Conservation (phyloP, 1,139 yeast species). For the Hyphopichia buzzinii region DNA sequence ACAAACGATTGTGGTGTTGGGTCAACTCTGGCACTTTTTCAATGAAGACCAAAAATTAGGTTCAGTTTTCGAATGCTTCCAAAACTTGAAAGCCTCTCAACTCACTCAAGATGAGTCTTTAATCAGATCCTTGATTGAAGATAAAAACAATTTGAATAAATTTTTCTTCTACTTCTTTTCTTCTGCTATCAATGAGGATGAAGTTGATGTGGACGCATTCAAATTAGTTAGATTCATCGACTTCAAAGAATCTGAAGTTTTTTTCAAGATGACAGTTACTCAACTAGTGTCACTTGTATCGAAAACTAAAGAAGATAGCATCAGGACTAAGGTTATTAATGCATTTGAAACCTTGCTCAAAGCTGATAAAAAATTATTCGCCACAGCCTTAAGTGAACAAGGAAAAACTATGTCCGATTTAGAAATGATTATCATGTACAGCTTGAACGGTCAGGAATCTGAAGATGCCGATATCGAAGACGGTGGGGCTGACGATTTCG, state of each 20-base stretch:
- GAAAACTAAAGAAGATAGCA: slow-evolving; percentile 13
- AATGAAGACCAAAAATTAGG: slow-evolving; percentile 14
- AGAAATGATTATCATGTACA: slow-evolving; percentile 68
- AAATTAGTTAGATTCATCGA: slow-evolving; percentile 23
- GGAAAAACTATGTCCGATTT: slow-evolving; percentile 48
- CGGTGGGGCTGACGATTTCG: slow-evolving; percentile 20
- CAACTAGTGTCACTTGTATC: slow-evolving; percentile 17
- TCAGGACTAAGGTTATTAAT: slow-evolving; percentile 32
- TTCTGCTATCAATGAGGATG: slow-evolving; percentile 8
- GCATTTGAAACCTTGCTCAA: slow-evolving; percentile 46
- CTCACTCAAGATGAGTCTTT: slow-evolving; percentile 14
- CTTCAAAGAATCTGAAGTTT: slow-evolving; percentile 16
- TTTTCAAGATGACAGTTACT: slow-evolving; percentile 20
- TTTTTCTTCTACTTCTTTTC: slow-evolving; percentile 30
- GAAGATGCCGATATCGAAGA: slow-evolving; percentile 19
- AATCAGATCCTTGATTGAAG: slow-evolving; percentile 18
- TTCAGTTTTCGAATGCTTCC: slow-evolving; percentile 15
- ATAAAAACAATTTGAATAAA: slow-evolving; percentile 29
- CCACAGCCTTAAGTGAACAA: slow-evolving; percentile 33
- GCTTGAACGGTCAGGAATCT: slow-evolving; percentile 34
- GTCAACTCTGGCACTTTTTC: slow-evolving; percentile 41
- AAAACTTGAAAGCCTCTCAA: slow-evolving; percentile 12
- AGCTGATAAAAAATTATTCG: slow-evolving; percentile 38
- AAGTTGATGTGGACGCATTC: slow-evolving; percentile 15
- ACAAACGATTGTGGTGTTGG: slow-evolving; percentile 40